Conservation (phyloP, 176 grass and related monocot genomes). For the Eragrostis curvula region DNA sequence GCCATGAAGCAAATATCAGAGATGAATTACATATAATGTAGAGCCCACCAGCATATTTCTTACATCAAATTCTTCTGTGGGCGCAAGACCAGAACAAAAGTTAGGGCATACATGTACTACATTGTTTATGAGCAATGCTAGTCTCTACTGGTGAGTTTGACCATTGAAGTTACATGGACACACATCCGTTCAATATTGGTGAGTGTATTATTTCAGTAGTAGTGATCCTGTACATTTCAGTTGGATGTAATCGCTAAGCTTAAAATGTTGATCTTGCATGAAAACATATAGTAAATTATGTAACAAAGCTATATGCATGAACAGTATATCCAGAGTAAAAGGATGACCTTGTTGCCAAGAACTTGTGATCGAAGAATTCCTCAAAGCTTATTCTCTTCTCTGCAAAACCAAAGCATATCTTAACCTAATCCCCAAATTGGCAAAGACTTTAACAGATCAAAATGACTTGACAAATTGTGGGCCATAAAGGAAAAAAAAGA, state of each 20-base stretch:
- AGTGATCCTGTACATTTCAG: not conserved
- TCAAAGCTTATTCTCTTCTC: slow-evolving; percentile 78
- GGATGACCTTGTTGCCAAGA: slow-evolving; percentile 55
- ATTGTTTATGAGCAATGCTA: not conserved
- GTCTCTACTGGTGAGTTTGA: not conserved
- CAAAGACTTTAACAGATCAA: slow-evolving; percentile 4
- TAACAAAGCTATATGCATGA: slow-evolving; percentile 32
- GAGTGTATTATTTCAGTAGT: not conserved
- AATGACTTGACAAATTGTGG: not conserved
- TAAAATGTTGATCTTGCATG: slow-evolving; percentile 4
- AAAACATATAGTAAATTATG: slow-evolving; percentile 15
- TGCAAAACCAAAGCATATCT: slow-evolving; percentile 51
- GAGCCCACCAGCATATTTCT: not conserved
- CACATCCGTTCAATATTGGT: not conserved
- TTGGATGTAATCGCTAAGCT: slow-evolving; percentile 15
- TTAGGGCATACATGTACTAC: not conserved
- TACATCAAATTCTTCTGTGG: not conserved
- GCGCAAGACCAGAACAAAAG: not conserved
- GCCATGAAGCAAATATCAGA: not conserved
- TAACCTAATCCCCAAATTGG: not conserved
- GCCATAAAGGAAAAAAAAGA: not conserved
- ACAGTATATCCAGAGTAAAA: slow-evolving; percentile 22
- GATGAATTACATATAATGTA: not conserved
- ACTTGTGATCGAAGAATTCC: slow-evolving; percentile 73
- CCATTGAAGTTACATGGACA: not conserved